Base-by-base conservation (phyloP, 306 rosid species). In the Prunus fruticosa region DNA sequence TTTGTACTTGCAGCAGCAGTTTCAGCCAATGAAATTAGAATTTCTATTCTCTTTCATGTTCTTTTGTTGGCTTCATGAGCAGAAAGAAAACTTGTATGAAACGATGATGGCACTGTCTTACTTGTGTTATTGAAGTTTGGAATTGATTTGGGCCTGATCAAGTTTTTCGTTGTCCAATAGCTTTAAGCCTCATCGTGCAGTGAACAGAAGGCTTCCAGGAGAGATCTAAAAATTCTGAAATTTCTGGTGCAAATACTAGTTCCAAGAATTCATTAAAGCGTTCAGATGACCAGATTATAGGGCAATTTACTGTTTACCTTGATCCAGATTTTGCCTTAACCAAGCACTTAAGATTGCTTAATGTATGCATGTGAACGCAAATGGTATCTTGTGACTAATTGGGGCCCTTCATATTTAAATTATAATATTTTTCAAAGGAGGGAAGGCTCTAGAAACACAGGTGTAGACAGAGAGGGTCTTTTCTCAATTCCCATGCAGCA, bases 341-440 rank as follows among this genome's bases (percentile, higher is more conserved):
- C 43, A 38, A 38, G 43, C 43, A 38, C 7, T 38, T 38, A 38
- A 38, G 43, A 38, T 15, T 27, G 43, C n/a, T 15, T 32, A 73
- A 8, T 60, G 68, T 61, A 46, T 45, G 49, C 69, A 73, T 60
- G 69, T 58, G 77, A 73, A 43, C 58, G 77, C 43, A 73, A 23
- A 45, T 60, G 57, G 64, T 45, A 19, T n/a, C 77, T 25, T 73
- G 69, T 73, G 77, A 73, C 10, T 1, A 25, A 73, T 25, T 43
- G 77, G 69, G 77, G 12, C 58, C 46, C 45, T 41, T 8, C 52
- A 41, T 60, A 27, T 23, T 9, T 58, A 54, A 1, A 8, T 69
- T 49, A 8, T 61, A 56, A 11, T 41, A 50, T 2, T 47, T 1
- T 56, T 10, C 0, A 46, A 14, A 16, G 69, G 54, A 7, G 30